Conservation (phyloP, 2,329 filamentous ascomycete genomes). For the Fusarium sp. region DNA sequence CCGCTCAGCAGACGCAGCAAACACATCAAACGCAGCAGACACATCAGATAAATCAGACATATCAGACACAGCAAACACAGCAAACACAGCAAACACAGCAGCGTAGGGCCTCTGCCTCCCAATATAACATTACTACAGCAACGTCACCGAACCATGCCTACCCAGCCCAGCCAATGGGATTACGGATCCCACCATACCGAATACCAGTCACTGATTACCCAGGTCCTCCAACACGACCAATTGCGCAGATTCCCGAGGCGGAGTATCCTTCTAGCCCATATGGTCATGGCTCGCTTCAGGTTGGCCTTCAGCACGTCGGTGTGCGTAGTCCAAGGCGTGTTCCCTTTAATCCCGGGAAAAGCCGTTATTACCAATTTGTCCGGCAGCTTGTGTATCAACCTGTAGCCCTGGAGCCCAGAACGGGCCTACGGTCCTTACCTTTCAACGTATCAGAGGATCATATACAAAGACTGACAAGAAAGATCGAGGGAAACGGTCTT, state of each 20-base stretch:
- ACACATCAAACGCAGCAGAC: too few species aligned
- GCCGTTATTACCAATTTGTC: constrained; percentile 70
- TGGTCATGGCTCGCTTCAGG: constrained; percentile 58
- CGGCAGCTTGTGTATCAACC: constrained; percentile 65
- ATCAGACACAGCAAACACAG: too few species aligned
- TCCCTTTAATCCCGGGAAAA: constrained; percentile 43
- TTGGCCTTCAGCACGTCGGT: constrained; percentile 62
- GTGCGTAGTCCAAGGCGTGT: constrained; percentile 63
- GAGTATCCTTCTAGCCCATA: constrained; percentile 60
- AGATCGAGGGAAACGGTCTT: constrained; percentile 50
- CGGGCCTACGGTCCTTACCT: constrained; percentile 57
- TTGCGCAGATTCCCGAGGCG: constrained; percentile 35
- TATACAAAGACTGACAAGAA: constrained; percentile 53
- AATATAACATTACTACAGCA: constrained; percentile 1
- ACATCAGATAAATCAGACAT: too few species aligned
- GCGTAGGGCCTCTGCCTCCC: constrained; percentile 10
- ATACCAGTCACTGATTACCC: constrained; percentile 4
- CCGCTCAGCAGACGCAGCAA: constrained; percentile 10
- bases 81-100: constrained; percentile 3
- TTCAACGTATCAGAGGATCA: constrained; percentile 61
- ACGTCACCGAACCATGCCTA: constrained; percentile 16
- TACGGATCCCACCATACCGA: constrained; percentile 11
- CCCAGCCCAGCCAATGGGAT: background rate
- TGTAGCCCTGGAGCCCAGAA: constrained; percentile 52
- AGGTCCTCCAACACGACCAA: background rate